These are phyloP conservation scores for Spergularia bocconei DNA, from an alignment of 148 eudicot species.

Conservation along the genomic window DNA sequence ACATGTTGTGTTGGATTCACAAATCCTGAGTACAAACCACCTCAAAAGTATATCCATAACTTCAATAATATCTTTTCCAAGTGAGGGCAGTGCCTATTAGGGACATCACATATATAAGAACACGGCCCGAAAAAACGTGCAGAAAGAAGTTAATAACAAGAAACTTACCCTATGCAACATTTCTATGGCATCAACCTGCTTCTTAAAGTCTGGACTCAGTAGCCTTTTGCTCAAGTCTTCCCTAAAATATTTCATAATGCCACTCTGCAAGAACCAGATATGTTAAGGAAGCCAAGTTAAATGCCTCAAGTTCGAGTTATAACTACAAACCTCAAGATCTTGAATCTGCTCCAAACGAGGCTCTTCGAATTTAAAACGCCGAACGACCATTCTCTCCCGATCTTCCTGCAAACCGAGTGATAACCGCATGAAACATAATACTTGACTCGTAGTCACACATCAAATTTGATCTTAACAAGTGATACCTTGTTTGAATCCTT, in stretches of 20 bases:
- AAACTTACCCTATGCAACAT: conserved; percentile 80
- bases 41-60: conserved; percentile 82
- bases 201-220: conserved; percentile 87
- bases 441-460: neutral
- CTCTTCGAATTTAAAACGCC: conserved; percentile 95
- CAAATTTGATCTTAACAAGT: neutral
- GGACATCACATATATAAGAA: conserved; percentile 16
- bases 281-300: neutral
- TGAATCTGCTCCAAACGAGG: conserved; percentile 91
- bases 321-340: conserved; percentile 82
- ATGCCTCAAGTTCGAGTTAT: neutral
- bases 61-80: conserved; percentile 73
- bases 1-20: conserved; percentile 94
- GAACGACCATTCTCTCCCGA: conserved; percentile 86
- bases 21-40: conserved; percentile 93
- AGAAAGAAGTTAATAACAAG: neutral
- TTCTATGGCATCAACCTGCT: conserved; percentile 96
- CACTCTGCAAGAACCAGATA: conserved; percentile 47
- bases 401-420: conserved; percentile 62
- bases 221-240: conserved; percentile 87
- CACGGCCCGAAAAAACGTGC: conserved; percentile 14
- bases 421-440: conserved; percentile 13
- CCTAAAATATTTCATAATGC: conserved; percentile 74
- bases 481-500: conserved; percentile 93
- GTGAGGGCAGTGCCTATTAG: conserved; percentile 74